Conservation (phyloP, 2,329 filamentous ascomycete genomes). For the Verticillium klebahnii region DNA sequence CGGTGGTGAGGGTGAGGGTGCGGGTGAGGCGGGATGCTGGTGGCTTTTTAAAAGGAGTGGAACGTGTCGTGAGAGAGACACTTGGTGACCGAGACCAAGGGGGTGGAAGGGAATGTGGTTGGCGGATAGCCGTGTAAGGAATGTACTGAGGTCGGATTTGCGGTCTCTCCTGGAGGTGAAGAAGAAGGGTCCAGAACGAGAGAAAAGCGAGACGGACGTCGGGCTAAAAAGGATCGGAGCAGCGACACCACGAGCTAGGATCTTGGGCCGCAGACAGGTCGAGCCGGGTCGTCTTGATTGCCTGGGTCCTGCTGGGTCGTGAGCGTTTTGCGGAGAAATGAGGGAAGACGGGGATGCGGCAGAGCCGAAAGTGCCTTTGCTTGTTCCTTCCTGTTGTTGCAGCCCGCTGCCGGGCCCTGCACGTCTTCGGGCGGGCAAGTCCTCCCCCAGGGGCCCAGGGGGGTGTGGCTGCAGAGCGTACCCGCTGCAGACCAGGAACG, state of each 20-base stretch:
- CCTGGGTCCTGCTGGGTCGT: neutral
- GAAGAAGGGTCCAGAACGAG: conserved; percentile 6
- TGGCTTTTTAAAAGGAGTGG: conserved; percentile 13
- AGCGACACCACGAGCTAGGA: neutral
- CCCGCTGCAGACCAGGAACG: conserved; percentile 3
- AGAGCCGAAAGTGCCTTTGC: neutral
- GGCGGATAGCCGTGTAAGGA: neutral
- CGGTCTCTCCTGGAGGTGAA: conserved; percentile 4
- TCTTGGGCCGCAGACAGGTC: neutral
- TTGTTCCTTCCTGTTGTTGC: neutral
- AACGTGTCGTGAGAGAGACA: conserved; percentile 12
- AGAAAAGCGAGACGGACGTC: conserved; percentile 5
- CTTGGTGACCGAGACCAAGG: conserved; percentile 9
- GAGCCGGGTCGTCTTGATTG: neutral
- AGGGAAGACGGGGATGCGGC: neutral
- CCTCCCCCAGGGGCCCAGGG: neutral
- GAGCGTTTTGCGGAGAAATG: neutral
- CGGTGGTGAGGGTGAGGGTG: conserved; percentile 4
- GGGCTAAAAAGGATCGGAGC: conserved; percentile 3
- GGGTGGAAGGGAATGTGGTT: conserved; percentile 5
- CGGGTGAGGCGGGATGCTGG: conserved; percentile 1
- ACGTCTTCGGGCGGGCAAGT: neutral
- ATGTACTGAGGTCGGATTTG: conserved; percentile 4
- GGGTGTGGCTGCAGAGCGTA: neutral
- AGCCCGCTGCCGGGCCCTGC: neutral